These are phyloP conservation scores for Ananas comosus DNA, from an alignment of 176 grass and related monocot genomes.

Conservation along the genomic window DNA sequence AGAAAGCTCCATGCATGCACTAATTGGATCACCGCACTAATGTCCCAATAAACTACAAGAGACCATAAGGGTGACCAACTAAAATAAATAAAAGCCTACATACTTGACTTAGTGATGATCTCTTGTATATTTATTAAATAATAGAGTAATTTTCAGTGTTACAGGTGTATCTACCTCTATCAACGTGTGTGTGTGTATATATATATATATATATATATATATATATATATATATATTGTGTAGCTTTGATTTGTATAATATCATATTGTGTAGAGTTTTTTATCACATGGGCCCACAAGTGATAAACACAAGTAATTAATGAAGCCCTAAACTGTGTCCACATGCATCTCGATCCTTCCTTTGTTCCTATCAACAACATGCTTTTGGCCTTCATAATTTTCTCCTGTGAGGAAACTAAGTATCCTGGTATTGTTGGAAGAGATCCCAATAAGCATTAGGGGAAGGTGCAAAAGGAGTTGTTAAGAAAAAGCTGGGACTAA, in stretches of 20 bases:
- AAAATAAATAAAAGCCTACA: too few relatives aligned
- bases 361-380: neutral
- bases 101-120: neutral
- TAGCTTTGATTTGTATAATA: neutral
- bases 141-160: neutral
- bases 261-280: neutral
- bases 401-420: neutral
- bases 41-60: too few relatives aligned
- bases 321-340: neutral
- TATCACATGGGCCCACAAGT: neutral
- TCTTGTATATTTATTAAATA: neutral
- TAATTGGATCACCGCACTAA: too few relatives aligned
- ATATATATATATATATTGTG: neutral
- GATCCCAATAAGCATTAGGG: neutral
- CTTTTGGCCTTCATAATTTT: neutral
- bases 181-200: neutral
- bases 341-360: neutral
- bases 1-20: too few relatives aligned
- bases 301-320: neutral
- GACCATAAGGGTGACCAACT: too few relatives aligned
- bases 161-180: conserved; percentile 2
- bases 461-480: neutral
- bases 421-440: neutral
- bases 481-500: conserved; percentile 1
- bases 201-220: neutral